Base-by-base conservation (phyloP, 371 early-diverging fungal genomes). In the Rhizomucor pusillus region DNA sequence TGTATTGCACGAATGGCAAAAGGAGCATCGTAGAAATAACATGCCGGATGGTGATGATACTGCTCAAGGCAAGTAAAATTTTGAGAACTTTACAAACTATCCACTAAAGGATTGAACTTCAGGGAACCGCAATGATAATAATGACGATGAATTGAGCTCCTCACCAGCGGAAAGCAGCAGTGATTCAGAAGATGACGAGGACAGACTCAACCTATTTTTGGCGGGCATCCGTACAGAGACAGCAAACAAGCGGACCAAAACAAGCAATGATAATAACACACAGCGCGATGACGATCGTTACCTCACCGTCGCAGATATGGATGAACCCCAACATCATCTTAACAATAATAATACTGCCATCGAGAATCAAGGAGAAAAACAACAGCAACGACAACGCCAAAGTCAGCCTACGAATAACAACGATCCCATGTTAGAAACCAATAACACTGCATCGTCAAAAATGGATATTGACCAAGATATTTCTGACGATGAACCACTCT, bases 171-270 rank as follows among this genome's bases (percentile, higher is more conserved):
- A 48, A 35, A 48, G n/a, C 16, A 52, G 40, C 22, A 41, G 14
- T 12, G 43, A 41, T 9, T 29, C 43, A 14, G 46, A 54, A 11
- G 11, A 36, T 44, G 37, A 37, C 35, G 36, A 34, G 45, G 14
- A 33, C 24, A 24, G 39, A 16, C 47, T 25, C 3, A 43, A 13
- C 7, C 29, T 29, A 45, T 44, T 51, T 14, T 11, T n/a, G 35
- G 36, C 29, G 16, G 37, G 29, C 29, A 53, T 34, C 45, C 43
- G 22, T 20, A 37, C n/a, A 45, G 45, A 11, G 29, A 43, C 43
- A 52, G 52, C 44, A 43, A 52, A 52, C 43, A 45, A 45, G 16
- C 16, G 39, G 41, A 2, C 24, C 29, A 45, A 25, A 43, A 16
- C 3, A 19, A 44, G 25, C 16, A n/a, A 7, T 5, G 7, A 34